Evolutionary conservation across 2,329 filamentous ascomycete genomes (phyloP), one percentile per base, ranked within the genome.

Genomic region (Talaromyces albobiverticillius): DNA sequence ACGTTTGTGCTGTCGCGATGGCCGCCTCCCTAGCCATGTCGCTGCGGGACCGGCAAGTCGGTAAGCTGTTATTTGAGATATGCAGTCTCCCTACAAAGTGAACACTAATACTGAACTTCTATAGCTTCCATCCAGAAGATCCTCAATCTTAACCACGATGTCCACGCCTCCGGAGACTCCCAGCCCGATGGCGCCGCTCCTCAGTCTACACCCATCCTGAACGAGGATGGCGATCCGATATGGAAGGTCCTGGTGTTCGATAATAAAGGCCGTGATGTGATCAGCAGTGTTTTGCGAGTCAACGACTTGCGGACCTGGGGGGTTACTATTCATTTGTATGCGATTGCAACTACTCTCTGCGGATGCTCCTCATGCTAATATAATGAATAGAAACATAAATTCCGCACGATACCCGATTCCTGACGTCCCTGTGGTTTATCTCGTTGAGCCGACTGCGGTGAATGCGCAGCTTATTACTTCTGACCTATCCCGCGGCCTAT

Each of bases 241-340:
- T 97, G 93, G 93, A 97, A 97, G 72, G 89, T 97, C 6, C 79
- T 99, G 50, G 90, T 99, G 9, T 97, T 99, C 68, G 95, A 99
- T 72, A 88, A 93, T 62, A 75, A 87, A 63, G 94, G 93, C 46
- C 83, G 92, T 70, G 92, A 97, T 82, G 89, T 99, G 56, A 96
- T 99, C 66, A 96, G 91, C 76, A 96, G 92, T 66, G 92, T 99
- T 2, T 79, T 99, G 60, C 83, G 92, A 56, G 94, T 99, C 59
- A 96, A 91, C 67, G 94, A 99, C 74, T 77, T 99, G 67, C 82
- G 95, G 59, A 84, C 88, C 57, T 91, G 94, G 84, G 94, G 95
- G n/a, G 89, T 97, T 51, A 97, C 91, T 36, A 94, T 96, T 80
- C 90, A 96, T 74, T 84, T 96, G 90, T 95, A 81, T 57, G 80